A percentile compares a stretch with the other conserved stretches of the same genome.
phyloP scores from a whole-genome alignment of 2,329 filamentous ascomycete genomes.

The Hymenoscyphus repandus region DNA sequence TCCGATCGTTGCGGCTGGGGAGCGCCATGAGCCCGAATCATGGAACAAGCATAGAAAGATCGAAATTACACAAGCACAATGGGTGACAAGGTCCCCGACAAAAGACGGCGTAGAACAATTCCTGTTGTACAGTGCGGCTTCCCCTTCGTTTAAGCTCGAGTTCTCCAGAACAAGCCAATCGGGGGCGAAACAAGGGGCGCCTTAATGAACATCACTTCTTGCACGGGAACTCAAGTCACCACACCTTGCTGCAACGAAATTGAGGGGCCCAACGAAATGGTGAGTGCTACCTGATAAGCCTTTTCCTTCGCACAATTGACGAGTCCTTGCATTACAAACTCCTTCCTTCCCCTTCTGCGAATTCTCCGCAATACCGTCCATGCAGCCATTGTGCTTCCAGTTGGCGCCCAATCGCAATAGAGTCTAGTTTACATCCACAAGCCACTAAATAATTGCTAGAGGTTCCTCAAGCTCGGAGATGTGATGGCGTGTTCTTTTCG shows the following conservation, averaged over 20 bases:
- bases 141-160: conserved; percentile 1
- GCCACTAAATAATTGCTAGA: not conserved
- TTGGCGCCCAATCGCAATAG: not conserved
- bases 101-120: not conserved
- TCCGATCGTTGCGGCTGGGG: conserved; percentile 5
- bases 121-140: conserved; percentile 2
- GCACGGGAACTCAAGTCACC: conserved; percentile 4
- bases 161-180: not conserved
- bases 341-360: conserved; percentile 5
- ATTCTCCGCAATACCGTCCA: not conserved
- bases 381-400: not conserved
- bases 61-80: conserved; percentile 4
- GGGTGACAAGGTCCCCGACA: conserved; percentile 6
- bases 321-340: conserved; percentile 16
- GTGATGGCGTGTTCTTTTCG: not conserved
- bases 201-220: conserved; percentile 10
- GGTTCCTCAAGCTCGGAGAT: not conserved
- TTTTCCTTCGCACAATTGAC: conserved; percentile 7
- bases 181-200: conserved; percentile 10
- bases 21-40: conserved; percentile 4
- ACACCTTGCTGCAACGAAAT: conserved; percentile 16
- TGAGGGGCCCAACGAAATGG: conserved; percentile 4
- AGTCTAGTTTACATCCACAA: not conserved
- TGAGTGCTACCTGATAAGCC: conserved; percentile 16
- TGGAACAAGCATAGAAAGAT: conserved; percentile 8